Conservation (phyloP, 352 stramenopile genomes). For the Albugo laibachii region DNA sequence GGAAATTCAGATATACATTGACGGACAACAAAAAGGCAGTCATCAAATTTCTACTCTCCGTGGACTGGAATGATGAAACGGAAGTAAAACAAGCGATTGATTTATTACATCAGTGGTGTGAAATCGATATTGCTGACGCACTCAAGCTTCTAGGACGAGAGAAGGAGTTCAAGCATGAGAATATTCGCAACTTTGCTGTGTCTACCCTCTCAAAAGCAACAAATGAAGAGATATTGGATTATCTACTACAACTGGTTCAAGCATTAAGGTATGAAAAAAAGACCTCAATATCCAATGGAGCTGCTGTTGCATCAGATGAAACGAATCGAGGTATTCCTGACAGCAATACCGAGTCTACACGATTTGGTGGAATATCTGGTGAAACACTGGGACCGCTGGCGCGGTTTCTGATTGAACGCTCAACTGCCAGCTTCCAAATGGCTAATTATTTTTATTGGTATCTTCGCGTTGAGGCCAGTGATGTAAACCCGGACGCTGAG, state of each 20-base stretch:
- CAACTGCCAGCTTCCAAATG: slow-evolving; percentile 86
- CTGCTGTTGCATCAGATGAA: background rate
- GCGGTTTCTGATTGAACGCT: slow-evolving; percentile 88
- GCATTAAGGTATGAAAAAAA: slow-evolving; percentile 84
- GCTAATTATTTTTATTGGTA: slow-evolving; percentile 98
- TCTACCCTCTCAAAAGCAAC: slow-evolving; percentile 86
- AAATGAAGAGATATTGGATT: slow-evolving; percentile 94
- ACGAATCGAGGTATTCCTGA: background rate
- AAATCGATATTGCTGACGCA: slow-evolving; percentile 95
- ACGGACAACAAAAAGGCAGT: slow-evolving; percentile 90
- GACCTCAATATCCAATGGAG: background rate
- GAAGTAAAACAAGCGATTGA: slow-evolving; percentile 90
- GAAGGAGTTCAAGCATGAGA: slow-evolving; percentile 77
- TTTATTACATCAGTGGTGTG: slow-evolving; percentile 63
- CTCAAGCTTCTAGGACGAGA: slow-evolving; percentile 91
- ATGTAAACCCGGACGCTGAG: slow-evolving; percentile 47
- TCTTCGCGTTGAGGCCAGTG: slow-evolving; percentile 53
- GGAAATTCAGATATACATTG: slow-evolving; percentile 92
- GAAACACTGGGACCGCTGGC: slow-evolving; percentile 65
- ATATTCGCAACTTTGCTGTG: slow-evolving; percentile 93
- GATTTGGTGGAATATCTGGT: slow-evolving; percentile 13
- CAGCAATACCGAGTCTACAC: background rate
- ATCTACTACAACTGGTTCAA: slow-evolving; percentile 97
- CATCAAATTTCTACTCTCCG: slow-evolving; percentile 94
- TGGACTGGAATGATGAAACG: slow-evolving; percentile 95